Evolutionary conservation across 257 asterid genomes (phyloP), one percentile per base, ranked within the genome.

Genomic region (Gentiana straminea): DNA sequence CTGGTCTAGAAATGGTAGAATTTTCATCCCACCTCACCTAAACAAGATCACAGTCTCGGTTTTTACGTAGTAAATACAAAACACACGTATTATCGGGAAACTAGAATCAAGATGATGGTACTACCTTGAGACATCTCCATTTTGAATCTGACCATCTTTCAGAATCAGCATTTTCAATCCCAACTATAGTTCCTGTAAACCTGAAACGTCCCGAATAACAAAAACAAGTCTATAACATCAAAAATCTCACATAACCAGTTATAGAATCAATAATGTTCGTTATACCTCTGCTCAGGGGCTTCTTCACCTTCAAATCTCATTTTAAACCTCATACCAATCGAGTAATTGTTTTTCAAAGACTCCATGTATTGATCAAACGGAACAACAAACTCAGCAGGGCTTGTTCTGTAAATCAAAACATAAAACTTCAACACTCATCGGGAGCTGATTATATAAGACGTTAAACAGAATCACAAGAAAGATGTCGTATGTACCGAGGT

Each of bases 281-380:
- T 51, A 57, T 73, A 90, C 98, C 98, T 84, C 80, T 86, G 98
- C 73, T 91, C 98, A 37, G 96, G 98, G 55, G 98, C 87, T 76
- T 91, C 98, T 79, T 91, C 98, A 60, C 98, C 98, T 88, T 91
- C 98, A 8, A 91, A 91, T 71, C 94, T 78, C 98, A 91, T 91
- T 70, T 84, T 91, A 54, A 91, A 91, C 79, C 98, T 75, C 98
- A 84, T 91, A 52, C 96, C 98, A 55, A 91, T 83, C 0, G 98
- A 76, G 60, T 84, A 91, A 67, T 72, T 83, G 68, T 72, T 81
- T 69, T 82, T 87, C 35, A 76, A 64, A 54, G 95, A 81, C 64
- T 91, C 98, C 79, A 75, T 73, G 73, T 82, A 87, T 71, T 83
- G 87, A 63, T 91, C 96, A 51, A 75, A 78, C 2, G 96, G 89